A percentile compares a stretch with the other conserved stretches of the same genome.
These are phyloP conservation scores for Coelastrella sp. DNA, from an alignment of 139 green algal genomes.

Conservation along the genomic window DNA sequence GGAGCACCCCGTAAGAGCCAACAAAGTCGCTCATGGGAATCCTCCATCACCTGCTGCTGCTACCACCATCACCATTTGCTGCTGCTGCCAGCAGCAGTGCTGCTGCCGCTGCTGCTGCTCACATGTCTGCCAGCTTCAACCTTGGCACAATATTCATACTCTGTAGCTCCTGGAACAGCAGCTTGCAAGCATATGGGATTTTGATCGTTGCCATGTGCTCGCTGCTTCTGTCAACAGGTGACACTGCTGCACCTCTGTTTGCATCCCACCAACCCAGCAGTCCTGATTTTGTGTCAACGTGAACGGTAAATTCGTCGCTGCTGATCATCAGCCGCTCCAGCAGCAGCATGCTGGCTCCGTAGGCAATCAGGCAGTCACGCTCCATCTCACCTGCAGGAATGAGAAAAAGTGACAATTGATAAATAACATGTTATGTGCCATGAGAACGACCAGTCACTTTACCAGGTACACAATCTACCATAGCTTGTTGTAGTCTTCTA, in stretches of 20 bases:
- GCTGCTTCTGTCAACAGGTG: slow-evolving; percentile 61
- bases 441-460: no score
- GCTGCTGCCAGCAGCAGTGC: no score
- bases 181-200: slow-evolving; percentile 96
- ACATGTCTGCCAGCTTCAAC: slow-evolving; percentile 57
- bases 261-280: slow-evolving; percentile 95
- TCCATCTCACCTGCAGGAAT: slow-evolving; percentile 89
- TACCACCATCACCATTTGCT: no score
- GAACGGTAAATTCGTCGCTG: slow-evolving; percentile 93
- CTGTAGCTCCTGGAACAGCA: slow-evolving; percentile 97
- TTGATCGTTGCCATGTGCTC: slow-evolving; percentile 67
- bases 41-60: no score
- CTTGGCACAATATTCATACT: slow-evolving; percentile 79
- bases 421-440: neutral
- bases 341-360: slow-evolving; percentile 90
- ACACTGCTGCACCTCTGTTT: slow-evolving; percentile 71
- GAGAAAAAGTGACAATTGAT: no score
- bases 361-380: slow-evolving; percentile 97
- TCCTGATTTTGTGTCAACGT: slow-evolving; percentile 96
- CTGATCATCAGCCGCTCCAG: slow-evolving; percentile 98
- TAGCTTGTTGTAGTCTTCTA: no score
- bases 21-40: no score
- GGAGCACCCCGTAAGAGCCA: no score
- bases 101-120: neutral
- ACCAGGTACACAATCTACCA: no score